Base-by-base conservation (phyloP, 2,329 filamentous ascomycete species). In the Mollisia scopiformis region DNA sequence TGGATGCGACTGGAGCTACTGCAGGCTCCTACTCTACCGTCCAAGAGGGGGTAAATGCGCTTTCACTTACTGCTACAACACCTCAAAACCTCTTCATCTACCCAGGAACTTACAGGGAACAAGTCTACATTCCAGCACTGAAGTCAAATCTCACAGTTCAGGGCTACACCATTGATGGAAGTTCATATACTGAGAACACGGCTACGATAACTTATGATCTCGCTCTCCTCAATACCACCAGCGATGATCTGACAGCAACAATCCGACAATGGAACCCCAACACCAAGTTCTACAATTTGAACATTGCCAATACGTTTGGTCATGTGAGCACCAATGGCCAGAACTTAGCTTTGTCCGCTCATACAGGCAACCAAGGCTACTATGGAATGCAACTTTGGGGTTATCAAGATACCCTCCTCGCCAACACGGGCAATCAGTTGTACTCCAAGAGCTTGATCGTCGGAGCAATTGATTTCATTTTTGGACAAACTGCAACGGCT, bases 401-500 rank as follows among this genome's bases (percentile, higher is more conserved):
- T 5, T 83, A 78, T 65, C 84, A 88, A 71, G 85, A 87, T 69
- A 85, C 84, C 1, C 63, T 83, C 53, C 75, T 82, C 8, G 69
- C 74, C 43, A 73, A 84, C 64, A 75, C 73, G 49, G 85, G 85
- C 62, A 75, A 77, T 59, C 80, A 87, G 67, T 69, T 87, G 39
- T 87, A 85, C 69, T 80, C 80, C 47, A 81, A 82, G 63, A 79
- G 78, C 63, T 79, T 82, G 58, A 85, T 88, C 63, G 79, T 81
- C 27, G 84, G 84, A 35, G 81, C 82, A 1, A 81, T 83, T 43
- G 85, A 87, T 67, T 86, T 87, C 68, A 82, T 86, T 65, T 88
- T 87, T 69, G 80, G 85, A 58, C 76, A 83, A 70, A 66, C 75
- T 37, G 78, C 80, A 21, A 73, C 74, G 41, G 77, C 80, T 37